phyloP scores from a whole-genome alignment of 257 asterid species.

The Primulina huaijiensis region DNA sequence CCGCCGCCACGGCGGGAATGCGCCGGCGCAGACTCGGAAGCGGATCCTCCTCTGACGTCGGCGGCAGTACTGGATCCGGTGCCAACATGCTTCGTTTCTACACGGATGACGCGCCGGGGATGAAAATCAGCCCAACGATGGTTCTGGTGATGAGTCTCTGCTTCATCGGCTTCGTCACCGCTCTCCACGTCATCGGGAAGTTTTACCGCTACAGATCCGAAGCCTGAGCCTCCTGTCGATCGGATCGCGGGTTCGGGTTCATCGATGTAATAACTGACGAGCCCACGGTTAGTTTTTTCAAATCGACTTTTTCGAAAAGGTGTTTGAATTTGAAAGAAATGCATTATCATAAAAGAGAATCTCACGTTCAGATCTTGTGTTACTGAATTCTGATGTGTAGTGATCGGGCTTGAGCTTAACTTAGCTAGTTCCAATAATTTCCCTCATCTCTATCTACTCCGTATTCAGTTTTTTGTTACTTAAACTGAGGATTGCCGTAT shows the following conservation, averaged over 20 bases:
- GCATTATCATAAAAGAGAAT: too few relatives aligned
- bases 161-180: slow-evolving; percentile 66
- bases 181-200: slow-evolving; percentile 61
- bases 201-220: slow-evolving; percentile 45
- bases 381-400: too few relatives aligned
- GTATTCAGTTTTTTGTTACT: too few relatives aligned
- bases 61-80: slow-evolving; percentile 30
- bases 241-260: neutral
- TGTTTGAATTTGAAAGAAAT: neutral
- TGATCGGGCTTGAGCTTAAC: too few relatives aligned
- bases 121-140: slow-evolving; percentile 58
- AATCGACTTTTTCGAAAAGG: neutral
- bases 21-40: slow-evolving; percentile 51
- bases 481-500: too few relatives aligned
- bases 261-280: neutral
- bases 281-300: slow-evolving; percentile 19
- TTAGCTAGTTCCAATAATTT: too few relatives aligned
- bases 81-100: slow-evolving; percentile 66
- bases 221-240: slow-evolving; percentile 17
- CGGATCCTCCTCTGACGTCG: slow-evolving; percentile 28
- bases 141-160: slow-evolving; percentile 68
- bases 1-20: slow-evolving; percentile 60
- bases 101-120: slow-evolving; percentile 67
- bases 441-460: too few relatives aligned
- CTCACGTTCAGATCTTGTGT: too few relatives aligned